Base-by-base conservation (phyloP, 2,329 filamentous ascomycete species). In the Clonostachys rhizophaga region DNA sequence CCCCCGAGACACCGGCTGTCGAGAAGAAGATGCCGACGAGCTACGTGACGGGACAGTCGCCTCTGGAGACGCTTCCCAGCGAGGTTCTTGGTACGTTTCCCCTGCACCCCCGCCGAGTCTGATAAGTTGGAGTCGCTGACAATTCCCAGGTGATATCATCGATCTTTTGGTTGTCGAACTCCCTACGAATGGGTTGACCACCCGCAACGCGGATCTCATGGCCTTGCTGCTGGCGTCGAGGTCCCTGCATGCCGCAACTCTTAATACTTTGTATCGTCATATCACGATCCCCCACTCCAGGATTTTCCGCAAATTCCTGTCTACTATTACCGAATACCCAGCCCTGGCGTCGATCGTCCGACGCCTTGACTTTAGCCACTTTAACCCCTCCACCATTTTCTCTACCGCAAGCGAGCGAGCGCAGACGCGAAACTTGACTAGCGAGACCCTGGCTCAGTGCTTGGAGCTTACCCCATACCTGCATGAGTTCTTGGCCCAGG, bases 261-360 rank as follows among this genome's bases (percentile, higher is more conserved):
- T 91, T 34, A 79, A 81, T 54, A 87, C 87, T 7, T 76, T 94
- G 43, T 92, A 92, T 69, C 79, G 81, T 54, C 83, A 88, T 62
- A 87, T 92, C 63, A 90, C 87, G 40, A 86, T 92, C 55, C 88
- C 89, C 6, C 88, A 91, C 71, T 92, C 89, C 24, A 75, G 83
- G 50, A 89, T 91, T 62, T 94, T 91, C 69, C 84, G 84, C 60
- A 92, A 92, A 67, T 89, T 91, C 55, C 77, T 91, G 43, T 73
- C 75, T 49, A 87, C 89, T 58, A 74, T 92, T 53, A 71, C 73
- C 42, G 70, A 78, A 49, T 83, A 91, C 61, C 79, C 82, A 3
- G 73, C 82, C 9, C 73, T 91, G 46, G 89, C 88, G 42, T 85
- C 82, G 39, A 82, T 91, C 56, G 87, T 92, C 41, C 83, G 86